Evolutionary conservation across 768 basidiomycete genomes (phyloP), one percentile per base, ranked within the genome.

Genomic region (Boletus sp.): DNA sequence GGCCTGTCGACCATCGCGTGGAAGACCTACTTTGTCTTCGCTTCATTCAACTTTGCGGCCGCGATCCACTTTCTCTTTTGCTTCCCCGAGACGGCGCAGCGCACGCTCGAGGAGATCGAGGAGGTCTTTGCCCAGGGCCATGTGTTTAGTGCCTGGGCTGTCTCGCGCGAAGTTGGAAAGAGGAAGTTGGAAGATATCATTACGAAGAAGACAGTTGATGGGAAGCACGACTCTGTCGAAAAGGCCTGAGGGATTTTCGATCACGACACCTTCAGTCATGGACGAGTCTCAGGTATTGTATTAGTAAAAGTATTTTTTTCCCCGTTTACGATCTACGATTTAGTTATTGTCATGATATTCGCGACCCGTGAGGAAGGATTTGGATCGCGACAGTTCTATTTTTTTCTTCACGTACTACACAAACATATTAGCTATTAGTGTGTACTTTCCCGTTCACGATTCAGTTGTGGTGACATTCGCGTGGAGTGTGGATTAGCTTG

Each of bases 1-100:
- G 82, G 80, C 7, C 79, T 90, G 45, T 69, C 79, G 29, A 75
- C 59, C 59, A 88, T 90, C 55, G 86, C 84, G 15, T 86, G 83
- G 79, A 85, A 82, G 72, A 89, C 80, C 2, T 90, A 88, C 71
- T 88, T 88, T 70, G 83, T 89, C 68, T 88, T 90, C 64, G 87
- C 84, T 9, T 72, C 85, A 10, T 88, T 88, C 80, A 87, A 88
- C 75, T 83, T 86, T 54, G 82, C 83, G 1, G 84, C 83, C 1
- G 84, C 79, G 66, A 72, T 88, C 49, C 87, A 89, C 61, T 75
- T 90, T 55, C 74, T 85, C 64, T 89, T 90, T 79, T 85, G 85
- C 78, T 90, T 81, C 78, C 89, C 88, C 13, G 89, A 90, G 70
- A 88, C 87, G 3, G 83, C 83, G 14, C 83, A 83, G 5, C 78